Evolutionary conservation across 371 early-diverging fungal species (phyloP), one percentile per base, ranked within the genome.

Genomic region (Apophysomyces variabilis): DNA sequence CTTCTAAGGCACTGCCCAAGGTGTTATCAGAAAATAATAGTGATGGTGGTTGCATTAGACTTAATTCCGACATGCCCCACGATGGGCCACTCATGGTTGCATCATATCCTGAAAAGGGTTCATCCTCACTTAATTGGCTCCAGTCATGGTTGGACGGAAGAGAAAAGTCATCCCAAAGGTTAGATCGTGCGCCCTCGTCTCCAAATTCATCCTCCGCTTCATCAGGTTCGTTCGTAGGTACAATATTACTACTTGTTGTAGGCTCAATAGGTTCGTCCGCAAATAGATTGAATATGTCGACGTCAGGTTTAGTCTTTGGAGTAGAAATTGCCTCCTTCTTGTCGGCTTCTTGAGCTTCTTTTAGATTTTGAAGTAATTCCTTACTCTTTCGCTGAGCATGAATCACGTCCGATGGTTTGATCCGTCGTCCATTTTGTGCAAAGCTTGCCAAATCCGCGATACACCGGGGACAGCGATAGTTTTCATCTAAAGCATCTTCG

Each of bases 401-500:
- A 9, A 50, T 50, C 54, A 50, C 54, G 21, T 50, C 54, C 18
- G 54, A 50, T 21, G 54, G 54, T 21, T 50, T 50, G 9, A 50
- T 21, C 54, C 54, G 16, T 21, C 54, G n/a, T 21, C 54, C 54
- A 21, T 50, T 50, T 11, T 50, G 54, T 21, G 54, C 54, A 21
- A 50, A 50, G 21, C 54, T 50, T 5, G 54, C 54, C 21, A 50
- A 8, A 21, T 50, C 54, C 9, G 54, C 54, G 9, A 50, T 50
- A 38, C 81, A 80, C 2, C 67, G 43, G 5, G 76, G 78, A 62
- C 73, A 76, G 62, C 62, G 73, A 54, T 72, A 76, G 14, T 76
- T 68, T 5, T 50, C 54, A 50, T 50, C 54, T 50, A 50, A 21
- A 21, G 69, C 64, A 13, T 71, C 75, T n/a, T 77, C 76, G 0